Evolutionary conservation across 2,329 filamentous ascomycete species (phyloP).

Genomic region (Epichloe sp.): DNA sequence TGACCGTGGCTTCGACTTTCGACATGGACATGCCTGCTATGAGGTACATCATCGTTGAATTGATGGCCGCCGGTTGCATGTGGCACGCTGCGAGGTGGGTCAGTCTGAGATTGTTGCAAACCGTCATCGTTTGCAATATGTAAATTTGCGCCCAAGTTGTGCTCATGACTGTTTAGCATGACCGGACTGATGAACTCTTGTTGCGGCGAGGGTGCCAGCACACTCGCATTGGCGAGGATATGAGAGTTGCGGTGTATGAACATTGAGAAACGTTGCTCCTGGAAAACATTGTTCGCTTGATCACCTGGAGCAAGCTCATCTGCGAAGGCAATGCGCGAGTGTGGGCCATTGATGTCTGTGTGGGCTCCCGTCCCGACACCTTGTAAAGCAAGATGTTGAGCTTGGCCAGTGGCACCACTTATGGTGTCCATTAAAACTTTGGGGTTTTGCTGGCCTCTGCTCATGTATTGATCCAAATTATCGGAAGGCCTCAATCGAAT

Average conservation of each 20-base stretch:
- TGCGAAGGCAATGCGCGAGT: neutral
- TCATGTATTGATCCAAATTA: constrained; percentile 24
- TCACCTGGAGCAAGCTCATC: neutral
- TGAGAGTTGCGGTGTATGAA: neutral
- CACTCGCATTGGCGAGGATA: neutral
- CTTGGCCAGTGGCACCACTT: neutral
- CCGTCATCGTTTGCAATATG: neutral
- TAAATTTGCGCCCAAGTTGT: neutral
- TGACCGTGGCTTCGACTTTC: neutral
- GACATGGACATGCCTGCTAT: neutral
- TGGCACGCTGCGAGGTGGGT: neutral
- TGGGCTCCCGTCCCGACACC: constrained; percentile 4
- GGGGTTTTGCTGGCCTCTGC: constrained; percentile 3
- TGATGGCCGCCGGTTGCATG: neutral
- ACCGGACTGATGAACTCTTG: neutral
- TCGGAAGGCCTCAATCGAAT: constrained; percentile 22
- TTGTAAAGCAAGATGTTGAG: constrained; percentile 4
- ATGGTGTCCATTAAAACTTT: constrained; percentile 5
- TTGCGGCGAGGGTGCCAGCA: neutral
- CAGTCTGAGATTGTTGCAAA: neutral
- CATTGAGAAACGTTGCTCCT: neutral
- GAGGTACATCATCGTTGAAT: neutral
- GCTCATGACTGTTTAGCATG: neutral
- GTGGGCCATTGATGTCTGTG: neutral
- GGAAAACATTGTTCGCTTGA: neutral